Percentiles rank a stretch among this genome's conserved stretches.
Evolutionary conservation across 129 eudicot species (phyloP).

Genomic region (Logfia minima): DNA sequence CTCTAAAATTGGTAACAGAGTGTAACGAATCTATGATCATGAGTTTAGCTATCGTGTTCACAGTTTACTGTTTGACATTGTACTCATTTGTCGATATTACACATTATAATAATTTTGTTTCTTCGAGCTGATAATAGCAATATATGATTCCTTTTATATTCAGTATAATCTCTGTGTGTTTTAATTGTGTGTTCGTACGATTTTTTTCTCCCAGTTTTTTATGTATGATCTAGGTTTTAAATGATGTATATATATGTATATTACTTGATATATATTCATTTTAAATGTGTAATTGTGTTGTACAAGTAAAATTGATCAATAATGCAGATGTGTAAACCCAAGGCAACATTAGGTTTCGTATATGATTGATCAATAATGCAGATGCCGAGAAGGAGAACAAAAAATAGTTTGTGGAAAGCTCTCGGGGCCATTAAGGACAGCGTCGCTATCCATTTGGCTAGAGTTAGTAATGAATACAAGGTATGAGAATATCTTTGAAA

Average conservation of each 20-base stretch:
- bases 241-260: background rate
- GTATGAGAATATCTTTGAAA: conserved; percentile 28
- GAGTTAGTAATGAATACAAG: conserved; percentile 83
- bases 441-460: conserved; percentile 83
- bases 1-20: background rate
- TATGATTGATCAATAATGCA: background rate
- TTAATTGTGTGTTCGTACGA: background rate
- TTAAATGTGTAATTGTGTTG: background rate
- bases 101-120: background rate
- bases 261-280: background rate
- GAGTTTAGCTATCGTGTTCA: background rate
- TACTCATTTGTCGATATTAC: background rate
- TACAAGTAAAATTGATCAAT: too few species aligned
- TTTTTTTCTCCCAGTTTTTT: background rate
- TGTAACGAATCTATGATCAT: background rate
- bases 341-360: too few species aligned
- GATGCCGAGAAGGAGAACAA: conserved; percentile 76
- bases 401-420: conserved; percentile 71
- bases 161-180: background rate
- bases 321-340: background rate
- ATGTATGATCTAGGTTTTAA: background rate
- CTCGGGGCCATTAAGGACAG: conserved; percentile 89
- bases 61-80: background rate
- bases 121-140: background rate
- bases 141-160: background rate